Evolutionary conservation across 208 protist species (phyloP), one percentile per base, ranked within the genome.

Genomic region (Lotmaria passim): DNA sequence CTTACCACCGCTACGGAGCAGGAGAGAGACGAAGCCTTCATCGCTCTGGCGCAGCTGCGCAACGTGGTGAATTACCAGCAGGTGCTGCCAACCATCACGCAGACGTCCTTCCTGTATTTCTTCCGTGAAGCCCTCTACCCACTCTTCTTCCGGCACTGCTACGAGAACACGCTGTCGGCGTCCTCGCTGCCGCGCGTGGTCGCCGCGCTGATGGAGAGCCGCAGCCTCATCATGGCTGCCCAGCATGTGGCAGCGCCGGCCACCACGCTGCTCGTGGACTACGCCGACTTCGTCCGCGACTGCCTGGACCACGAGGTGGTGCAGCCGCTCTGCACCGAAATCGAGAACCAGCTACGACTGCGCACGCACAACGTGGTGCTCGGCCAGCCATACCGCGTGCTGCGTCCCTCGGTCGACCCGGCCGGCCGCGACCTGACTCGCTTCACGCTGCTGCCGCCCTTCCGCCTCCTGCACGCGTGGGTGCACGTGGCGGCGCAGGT

Each of bases 341-440:
- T 99, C 51, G 97, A 98, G 77, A 96, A 94, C 47, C 93, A 98
- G 72, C 81, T 99, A 4, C 85, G 97, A 19, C 66, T 99, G 1
- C 85, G 92, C 71, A 97, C 96, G 34, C 97, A 99, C 69, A 85
- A 87, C 8, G 83, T 74, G 2, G 85, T 94, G 26, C 66, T 90
- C 6, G 88, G 87, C 2, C 36, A 75, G 36, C 64, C 59, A 60
- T 41, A 82, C 48, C 70, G 65, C 52, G 43, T 56, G 30, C 65
- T 76, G 19, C 62, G 23, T n/a, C 39, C 60, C 31, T 39, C 43
- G 39, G 51, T 17, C 52, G 69, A 56, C 15, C 41, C 61, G 17
- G 26, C 55, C 7, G 69, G 55, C 19, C 56, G 83, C 36, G 93
- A 97, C 55, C 73, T 96, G 28, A 69, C 79, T n/a, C 79, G 73